phyloP scores from a whole-genome alignment of 345 rosid genomes.

The Rhodamnia rubescens region DNA sequence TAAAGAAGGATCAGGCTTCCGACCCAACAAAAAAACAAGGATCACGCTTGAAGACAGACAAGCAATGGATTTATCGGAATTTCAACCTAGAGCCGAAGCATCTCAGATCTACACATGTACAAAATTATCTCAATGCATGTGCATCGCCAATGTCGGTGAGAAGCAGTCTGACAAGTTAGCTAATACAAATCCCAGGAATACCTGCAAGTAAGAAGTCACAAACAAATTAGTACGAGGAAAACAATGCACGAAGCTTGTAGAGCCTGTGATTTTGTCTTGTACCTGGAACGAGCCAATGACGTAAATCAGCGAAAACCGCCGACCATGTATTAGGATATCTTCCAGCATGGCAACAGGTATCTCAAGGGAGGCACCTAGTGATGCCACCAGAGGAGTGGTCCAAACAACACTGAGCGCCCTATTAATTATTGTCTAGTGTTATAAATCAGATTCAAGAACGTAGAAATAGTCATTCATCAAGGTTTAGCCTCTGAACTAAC shows the following conservation, averaged over 20 bases:
- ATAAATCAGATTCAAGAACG: too few species aligned
- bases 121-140: neutral
- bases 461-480: too few species aligned
- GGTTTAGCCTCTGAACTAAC: too few species aligned
- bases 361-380: too few species aligned
- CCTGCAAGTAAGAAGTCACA: slow-evolving; percentile 6
- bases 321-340: too few species aligned
- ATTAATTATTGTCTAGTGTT: too few species aligned
- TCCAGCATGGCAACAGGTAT: too few species aligned
- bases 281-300: slow-evolving; percentile 24
- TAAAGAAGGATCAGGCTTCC: too few species aligned
- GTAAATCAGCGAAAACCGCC: too few species aligned
- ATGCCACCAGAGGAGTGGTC: too few species aligned
- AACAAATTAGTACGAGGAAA: neutral
- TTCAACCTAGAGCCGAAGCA: neutral
- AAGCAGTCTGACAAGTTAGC: slow-evolving; percentile 23
- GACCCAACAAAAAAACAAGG: neutral
- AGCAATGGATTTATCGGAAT: neutral
- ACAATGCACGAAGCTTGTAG: neutral
- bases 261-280: neutral
- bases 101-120: neutral
- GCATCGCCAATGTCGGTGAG: neutral
- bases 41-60: neutral
- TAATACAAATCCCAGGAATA: slow-evolving; percentile 25
- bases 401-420: too few species aligned